Base-by-base conservation (phyloP, 768 basidiomycete genomes). In the Dacryopinax primogenitus region DNA sequence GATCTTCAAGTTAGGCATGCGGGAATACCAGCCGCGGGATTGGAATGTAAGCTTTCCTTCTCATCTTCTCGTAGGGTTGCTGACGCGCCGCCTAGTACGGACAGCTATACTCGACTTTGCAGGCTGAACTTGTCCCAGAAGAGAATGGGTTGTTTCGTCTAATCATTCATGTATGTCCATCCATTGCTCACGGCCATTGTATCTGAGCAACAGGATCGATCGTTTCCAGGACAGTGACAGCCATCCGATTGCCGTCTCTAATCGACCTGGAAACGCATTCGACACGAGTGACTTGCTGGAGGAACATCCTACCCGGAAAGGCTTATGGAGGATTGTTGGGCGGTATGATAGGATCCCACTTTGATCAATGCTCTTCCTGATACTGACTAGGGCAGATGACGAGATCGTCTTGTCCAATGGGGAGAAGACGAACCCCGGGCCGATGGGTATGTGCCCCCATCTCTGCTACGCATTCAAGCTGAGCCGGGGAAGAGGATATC, bases 361-460 rank as follows among this genome's bases (percentile, higher is more conserved):
- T 18, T 44, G 7, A 18, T 4, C 3, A 44, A 44, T 18, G 23
- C n/a, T n/a, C n/a, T 44, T 6, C 18, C 41, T 44, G 41, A 44
- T 6, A 44, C 18, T 18, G 18, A 44, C 3, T 44, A 44, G 81
- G 13, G 71, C 69, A 9, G 80, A 81, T 65, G 80, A 81, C 64
- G 79, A 81, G 68, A 77, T 81, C 45, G 76, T 77, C 70, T 73
- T 77, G 44, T 73, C 69, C 33, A 78, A 76, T 64, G 67, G 67
- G 11, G 67, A 68, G 44, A 68, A 58, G 69, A 26, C 67, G 69
- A 81, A 68, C 34, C 62, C 67, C 12, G 66, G 66, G n/a, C 67
- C 67, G 3, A 64, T 68, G 7, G 63, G 44, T 64, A 4, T 11
- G 32, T 26, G 41, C 30, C 28, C 15, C 15, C 23, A 18, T 28